These are phyloP conservation scores for Candida piceae DNA, from an alignment of 805 yeast species.

Conservation along the genomic window DNA sequence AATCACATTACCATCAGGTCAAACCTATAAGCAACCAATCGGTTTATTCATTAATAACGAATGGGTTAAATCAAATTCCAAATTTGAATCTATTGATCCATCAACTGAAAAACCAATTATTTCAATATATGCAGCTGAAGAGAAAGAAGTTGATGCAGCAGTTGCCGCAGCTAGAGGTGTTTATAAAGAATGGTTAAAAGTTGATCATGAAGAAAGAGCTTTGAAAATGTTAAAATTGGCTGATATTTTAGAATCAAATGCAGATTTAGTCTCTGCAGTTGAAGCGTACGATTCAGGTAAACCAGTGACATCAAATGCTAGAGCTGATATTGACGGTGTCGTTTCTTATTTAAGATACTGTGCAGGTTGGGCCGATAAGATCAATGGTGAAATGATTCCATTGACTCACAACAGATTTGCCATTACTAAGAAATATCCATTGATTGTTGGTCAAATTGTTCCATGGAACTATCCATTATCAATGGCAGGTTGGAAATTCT, in stretches of 20 bases:
- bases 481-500: conserved; percentile 78
- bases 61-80: conserved; percentile 37
- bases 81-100: conserved; percentile 43
- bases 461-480: conserved; percentile 71
- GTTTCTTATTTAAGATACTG: conserved; percentile 44
- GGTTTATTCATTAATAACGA: conserved; percentile 60
- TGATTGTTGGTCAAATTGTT: conserved; percentile 61
- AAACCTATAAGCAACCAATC: conserved; percentile 48
- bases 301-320: conserved; percentile 43
- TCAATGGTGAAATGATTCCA: conserved; percentile 39
- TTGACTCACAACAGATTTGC: conserved; percentile 45
- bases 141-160: conserved; percentile 45
- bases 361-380: conserved; percentile 62
- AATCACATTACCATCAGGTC: conserved; percentile 40
- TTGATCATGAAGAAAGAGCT: conserved; percentile 37
- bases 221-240: conserved; percentile 42
- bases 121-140: conserved; percentile 42
- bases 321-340: conserved; percentile 43
- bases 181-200: conserved; percentile 43
- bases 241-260: conserved; percentile 43
- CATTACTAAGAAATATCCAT: conserved; percentile 64
- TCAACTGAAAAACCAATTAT: conserved; percentile 44
- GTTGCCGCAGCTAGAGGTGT: conserved; percentile 46
- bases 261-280: conserved; percentile 44
- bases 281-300: conserved; percentile 57